Evolutionary conservation across 306 rosid genomes (phyloP).

Genomic region (Carpinus viminea): DNA sequence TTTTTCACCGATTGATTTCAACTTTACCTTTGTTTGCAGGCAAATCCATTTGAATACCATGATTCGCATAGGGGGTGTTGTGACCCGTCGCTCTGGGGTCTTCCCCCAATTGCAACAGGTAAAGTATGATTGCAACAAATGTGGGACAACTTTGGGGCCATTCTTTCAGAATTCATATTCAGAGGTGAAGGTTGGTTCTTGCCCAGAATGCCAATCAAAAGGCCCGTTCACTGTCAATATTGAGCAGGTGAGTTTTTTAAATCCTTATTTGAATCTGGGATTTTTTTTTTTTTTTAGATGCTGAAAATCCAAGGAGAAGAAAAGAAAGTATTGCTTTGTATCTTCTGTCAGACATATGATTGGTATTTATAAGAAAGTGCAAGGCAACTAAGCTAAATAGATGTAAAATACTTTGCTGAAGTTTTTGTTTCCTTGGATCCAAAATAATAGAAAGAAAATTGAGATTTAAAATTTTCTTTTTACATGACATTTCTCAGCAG

Average conservation of each 20-base stretch:
- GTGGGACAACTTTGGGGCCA: slow-evolving; percentile 89
- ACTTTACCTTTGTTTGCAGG: slow-evolving; percentile 43
- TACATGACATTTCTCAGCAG: background rate
- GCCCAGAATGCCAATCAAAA: slow-evolving; percentile 97
- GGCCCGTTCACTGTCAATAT: slow-evolving; percentile 93
- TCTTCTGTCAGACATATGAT: background rate
- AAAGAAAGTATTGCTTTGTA: background rate
- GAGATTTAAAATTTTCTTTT: background rate
- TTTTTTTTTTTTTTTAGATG: background rate
- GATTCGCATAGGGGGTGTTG: slow-evolving; percentile 99
- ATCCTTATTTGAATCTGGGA: background rate
- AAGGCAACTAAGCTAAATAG: background rate
- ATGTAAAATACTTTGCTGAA: background rate
- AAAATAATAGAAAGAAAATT: background rate
- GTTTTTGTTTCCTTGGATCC: slow-evolving; percentile 4
- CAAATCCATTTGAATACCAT: slow-evolving; percentile 97
- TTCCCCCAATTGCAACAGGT: slow-evolving; percentile 99
- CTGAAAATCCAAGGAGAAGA: background rate
- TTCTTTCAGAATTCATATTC: slow-evolving; percentile 96
- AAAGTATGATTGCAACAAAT: slow-evolving; percentile 92
- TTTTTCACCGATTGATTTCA: slow-evolving; percentile 7
- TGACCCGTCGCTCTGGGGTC: slow-evolving; percentile 95
- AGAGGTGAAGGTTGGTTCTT: slow-evolving; percentile 96
- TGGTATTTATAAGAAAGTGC: slow-evolving; percentile 4
- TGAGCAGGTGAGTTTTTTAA: slow-evolving; percentile 68